phyloP scores from a whole-genome alignment of 169 alveolate genomes.

The Plasmodium cynomolgi region DNA sequence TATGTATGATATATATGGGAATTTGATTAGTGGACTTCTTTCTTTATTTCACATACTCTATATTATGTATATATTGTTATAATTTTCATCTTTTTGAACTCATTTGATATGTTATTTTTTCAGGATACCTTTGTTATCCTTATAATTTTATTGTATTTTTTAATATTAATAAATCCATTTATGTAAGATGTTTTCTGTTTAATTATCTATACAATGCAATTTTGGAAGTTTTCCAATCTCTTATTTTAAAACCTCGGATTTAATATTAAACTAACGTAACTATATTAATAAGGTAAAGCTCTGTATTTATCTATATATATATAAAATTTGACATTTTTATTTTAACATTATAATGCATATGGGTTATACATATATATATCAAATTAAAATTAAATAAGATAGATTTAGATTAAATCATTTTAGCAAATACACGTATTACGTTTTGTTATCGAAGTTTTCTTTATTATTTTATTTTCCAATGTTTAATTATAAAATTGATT shows the following conservation, averaged over 20 bases:
- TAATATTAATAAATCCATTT: no score
- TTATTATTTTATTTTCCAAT: neutral
- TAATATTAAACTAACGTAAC: neutral
- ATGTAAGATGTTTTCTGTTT: neutral
- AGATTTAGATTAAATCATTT: neutral
- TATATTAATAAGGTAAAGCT: no score
- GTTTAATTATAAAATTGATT: no score
- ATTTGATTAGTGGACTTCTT: neutral
- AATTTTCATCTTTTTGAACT: neutral
- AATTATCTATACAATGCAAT: neutral
- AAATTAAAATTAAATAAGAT: neutral
- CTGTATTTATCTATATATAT: neutral
- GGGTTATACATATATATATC: neutral
- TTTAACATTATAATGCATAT: neutral
- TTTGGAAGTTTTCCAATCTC: neutral
- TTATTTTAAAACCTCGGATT: neutral
- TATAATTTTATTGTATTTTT: no score
- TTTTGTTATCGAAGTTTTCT: neutral
- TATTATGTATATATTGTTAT: neutral
- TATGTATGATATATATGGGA: neutral
- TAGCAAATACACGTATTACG: neutral
- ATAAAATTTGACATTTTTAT: no score
- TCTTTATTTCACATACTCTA: neutral
- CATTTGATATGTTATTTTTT: no score
- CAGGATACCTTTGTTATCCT: neutral